These are phyloP conservation scores for Aureobasidium namibiae DNA, from an alignment of 2,329 filamentous ascomycete species.

Conservation along the genomic window DNA sequence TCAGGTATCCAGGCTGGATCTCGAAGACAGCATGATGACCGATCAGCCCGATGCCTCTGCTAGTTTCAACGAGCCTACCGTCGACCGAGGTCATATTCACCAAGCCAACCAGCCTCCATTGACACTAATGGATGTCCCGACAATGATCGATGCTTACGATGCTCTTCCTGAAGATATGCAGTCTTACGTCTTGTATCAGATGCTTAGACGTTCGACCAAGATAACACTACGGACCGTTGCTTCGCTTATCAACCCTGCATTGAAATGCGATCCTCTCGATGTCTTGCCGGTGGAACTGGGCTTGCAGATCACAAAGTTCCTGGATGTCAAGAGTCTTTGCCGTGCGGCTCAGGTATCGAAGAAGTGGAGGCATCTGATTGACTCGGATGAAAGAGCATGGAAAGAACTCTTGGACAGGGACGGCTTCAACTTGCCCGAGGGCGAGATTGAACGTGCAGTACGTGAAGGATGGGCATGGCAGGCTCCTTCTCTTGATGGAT, in stretches of 20 bases:
- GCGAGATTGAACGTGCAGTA: constrained; percentile 80
- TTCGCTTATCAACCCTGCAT: constrained; percentile 80
- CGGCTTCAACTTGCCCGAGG: constrained; percentile 67
- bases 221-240: constrained; percentile 85
- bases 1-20: constrained; percentile 25
- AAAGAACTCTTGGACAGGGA: constrained; percentile 83
- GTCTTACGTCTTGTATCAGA: constrained; percentile 92
- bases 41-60: neutral
- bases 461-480: constrained; percentile 97
- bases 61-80: neutral
- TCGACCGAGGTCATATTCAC: neutral
- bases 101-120: neutral
- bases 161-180: constrained; percentile 86
- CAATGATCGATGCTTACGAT: constrained; percentile 83
- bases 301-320: constrained; percentile 77
- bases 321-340: constrained; percentile 80
- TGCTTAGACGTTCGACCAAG: constrained; percentile 78
- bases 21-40: constrained; percentile 21
- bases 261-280: constrained; percentile 88
- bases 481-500: constrained; percentile 61
- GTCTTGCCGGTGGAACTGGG: constrained; percentile 79
- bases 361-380: constrained; percentile 83
- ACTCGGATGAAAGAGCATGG: constrained; percentile 92
- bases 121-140: constrained; percentile 65
- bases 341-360: constrained; percentile 88